These are phyloP conservation scores for Alternaria rosae DNA, from an alignment of 2,329 filamentous ascomycete genomes.

Conservation along the genomic window DNA sequence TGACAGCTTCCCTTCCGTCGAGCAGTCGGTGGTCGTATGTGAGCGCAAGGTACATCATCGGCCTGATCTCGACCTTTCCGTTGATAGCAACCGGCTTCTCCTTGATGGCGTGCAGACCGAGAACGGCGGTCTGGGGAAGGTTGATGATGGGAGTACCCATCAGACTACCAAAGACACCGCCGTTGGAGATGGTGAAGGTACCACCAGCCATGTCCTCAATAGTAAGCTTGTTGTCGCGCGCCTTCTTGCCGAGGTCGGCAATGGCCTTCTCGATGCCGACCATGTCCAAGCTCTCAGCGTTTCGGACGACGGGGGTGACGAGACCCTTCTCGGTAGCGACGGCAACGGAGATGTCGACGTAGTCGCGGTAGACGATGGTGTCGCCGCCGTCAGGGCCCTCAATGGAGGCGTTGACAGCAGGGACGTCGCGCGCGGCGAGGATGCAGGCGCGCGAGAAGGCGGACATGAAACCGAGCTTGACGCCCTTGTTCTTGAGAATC, in stretches of 20 bases:
- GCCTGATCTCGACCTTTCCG: slow-evolving; percentile 92
- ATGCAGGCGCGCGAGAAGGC: slow-evolving; percentile 91
- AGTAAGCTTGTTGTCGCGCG: slow-evolving; percentile 92
- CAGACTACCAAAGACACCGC: slow-evolving; percentile 94
- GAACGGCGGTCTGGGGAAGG: slow-evolving; percentile 86
- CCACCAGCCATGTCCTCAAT: slow-evolving; percentile 99
- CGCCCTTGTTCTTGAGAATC: slow-evolving; percentile 90
- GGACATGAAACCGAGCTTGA: slow-evolving; percentile 99
- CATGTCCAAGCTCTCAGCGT: slow-evolving; percentile 87
- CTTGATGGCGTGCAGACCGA: slow-evolving; percentile 96
- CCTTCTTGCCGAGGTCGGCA: slow-evolving; percentile 95
- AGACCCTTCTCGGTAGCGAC: slow-evolving; percentile 97
- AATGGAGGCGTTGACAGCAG: slow-evolving; percentile 93
- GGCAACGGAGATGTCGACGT: slow-evolving; percentile 96
- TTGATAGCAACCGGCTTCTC: slow-evolving; percentile 88
- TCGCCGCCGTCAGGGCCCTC: slow-evolving; percentile 94
- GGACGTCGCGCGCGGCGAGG: slow-evolving; percentile 93
- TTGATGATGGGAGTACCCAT: slow-evolving; percentile 99
- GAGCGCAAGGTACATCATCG: slow-evolving; percentile 99
- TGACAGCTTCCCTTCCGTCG: slow-evolving; percentile 93
- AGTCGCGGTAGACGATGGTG: slow-evolving; percentile 97
- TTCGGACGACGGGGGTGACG: slow-evolving; percentile 94
- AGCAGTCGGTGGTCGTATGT: slow-evolving; percentile 97
- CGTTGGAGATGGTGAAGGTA: slow-evolving; percentile 97
- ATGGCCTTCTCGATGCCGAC: slow-evolving; percentile 89